These are phyloP conservation scores for Mycena sanguinolenta DNA, from an alignment of 768 basidiomycete genomes.

Conservation along the genomic window DNA sequence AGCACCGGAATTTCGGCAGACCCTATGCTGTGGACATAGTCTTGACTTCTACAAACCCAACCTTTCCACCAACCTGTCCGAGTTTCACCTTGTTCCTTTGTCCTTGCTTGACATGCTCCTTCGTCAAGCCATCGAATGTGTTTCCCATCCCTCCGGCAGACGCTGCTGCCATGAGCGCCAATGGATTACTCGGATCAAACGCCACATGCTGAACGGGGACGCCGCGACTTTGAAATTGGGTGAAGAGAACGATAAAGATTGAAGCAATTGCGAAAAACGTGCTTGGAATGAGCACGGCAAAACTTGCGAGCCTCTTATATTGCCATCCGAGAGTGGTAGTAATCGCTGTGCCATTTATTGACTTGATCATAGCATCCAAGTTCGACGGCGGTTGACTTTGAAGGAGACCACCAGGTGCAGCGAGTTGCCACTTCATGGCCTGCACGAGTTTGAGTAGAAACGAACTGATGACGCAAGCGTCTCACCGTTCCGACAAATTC, in stretches of 20 bases:
- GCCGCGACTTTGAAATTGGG: not conserved
- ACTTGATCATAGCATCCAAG: not conserved
- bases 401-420: not conserved
- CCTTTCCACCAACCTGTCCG: not conserved
- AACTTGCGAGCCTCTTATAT: not conserved
- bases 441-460: not conserved
- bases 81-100: conserved; percentile 5
- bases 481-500: conserved; percentile 14
- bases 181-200: conserved; percentile 18
- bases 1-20: too few relatives aligned
- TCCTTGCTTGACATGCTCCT: conserved; percentile 15
- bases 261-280: conserved; percentile 8
- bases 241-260: conserved; percentile 9
- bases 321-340: conserved; percentile 16
- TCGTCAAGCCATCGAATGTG: not conserved
- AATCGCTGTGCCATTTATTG: not conserved
- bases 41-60: conserved; percentile 16
- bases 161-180: conserved; percentile 23
- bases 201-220: not conserved
- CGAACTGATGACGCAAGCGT: not conserved
- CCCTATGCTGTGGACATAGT: too few relatives aligned
- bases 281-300: conserved; percentile 7
- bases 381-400: not conserved
- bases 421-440: conserved; percentile 11
- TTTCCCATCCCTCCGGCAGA: conserved; percentile 19